Evolutionary conservation across 768 basidiomycete genomes (phyloP).

Genomic region (Lactarius quietus): DNA sequence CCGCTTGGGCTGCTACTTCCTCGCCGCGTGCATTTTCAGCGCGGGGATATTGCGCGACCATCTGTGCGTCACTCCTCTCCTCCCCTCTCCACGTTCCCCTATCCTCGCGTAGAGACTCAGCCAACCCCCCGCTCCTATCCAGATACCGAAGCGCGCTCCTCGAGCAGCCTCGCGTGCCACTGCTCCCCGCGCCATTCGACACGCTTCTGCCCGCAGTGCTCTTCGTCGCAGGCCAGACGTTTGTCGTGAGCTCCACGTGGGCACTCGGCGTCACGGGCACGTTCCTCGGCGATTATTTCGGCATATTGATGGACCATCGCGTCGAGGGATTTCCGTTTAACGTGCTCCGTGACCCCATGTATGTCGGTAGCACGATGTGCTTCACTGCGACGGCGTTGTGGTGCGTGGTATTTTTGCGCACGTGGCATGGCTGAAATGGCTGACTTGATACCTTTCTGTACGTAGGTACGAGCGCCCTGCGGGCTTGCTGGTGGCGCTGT

Average conservation of each 20-base stretch:
- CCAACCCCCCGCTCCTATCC: not conserved
- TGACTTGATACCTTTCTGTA: not conserved
- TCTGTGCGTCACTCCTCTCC: constrained; percentile 50
- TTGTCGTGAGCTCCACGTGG: constrained; percentile 87
- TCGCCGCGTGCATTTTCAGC: constrained; percentile 79
- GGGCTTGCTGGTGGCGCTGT: constrained; percentile 73
- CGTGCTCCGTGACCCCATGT: constrained; percentile 91
- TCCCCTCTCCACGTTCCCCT: not conserved
- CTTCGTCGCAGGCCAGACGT: constrained; percentile 71
- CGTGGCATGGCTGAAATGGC: not conserved
- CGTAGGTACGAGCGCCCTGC: constrained; percentile 80
- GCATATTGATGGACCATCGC: constrained; percentile 79
- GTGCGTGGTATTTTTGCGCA: constrained; percentile 42
- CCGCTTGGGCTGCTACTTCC: constrained; percentile 77
- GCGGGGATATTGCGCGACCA: constrained; percentile 84
- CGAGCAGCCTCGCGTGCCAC: constrained; percentile 65
- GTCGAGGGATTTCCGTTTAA: constrained; percentile 99
- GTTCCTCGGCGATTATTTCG: constrained; percentile 83
- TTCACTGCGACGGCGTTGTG: constrained; percentile 86
- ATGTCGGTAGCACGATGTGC: constrained; percentile 90
- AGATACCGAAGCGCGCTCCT: constrained; percentile 75
- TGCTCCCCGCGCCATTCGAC: constrained; percentile 65
- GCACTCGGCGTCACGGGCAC: constrained; percentile 92
- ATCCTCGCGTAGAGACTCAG: constrained; percentile 2
- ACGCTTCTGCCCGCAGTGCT: constrained; percentile 56